Evolutionary conservation across 352 stramenopile genomes (phyloP), one percentile per base, ranked within the genome.

Genomic region (Elongisporangium prolatum): DNA sequence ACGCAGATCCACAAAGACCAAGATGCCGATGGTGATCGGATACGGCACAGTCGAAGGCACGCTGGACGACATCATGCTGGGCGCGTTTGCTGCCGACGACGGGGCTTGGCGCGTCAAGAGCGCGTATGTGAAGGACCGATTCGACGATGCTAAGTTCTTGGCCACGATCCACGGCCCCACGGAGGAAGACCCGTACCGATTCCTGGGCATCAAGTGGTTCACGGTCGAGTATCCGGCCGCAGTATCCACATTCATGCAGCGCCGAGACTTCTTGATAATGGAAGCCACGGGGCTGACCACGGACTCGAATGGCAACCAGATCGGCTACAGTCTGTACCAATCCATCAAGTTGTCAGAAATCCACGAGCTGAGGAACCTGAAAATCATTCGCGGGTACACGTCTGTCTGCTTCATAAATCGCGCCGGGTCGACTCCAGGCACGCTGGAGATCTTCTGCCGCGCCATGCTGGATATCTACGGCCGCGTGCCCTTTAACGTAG

Each of bases 321-420:
- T 77, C n/a, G 71, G 71, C 0, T 89, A 86, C 65, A 73, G 74
- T 22, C 37, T 88, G 4, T 69, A 80, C 64, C 77, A 87, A 56
- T 88, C 78, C 10, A 65, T 88, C 34, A 59, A 65, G 21, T 48
- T 84, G 8, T 64, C 58, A 1, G 62, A 57, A 0, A 54, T 74
- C 16, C 78, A 71, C 0, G 71, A 86, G 18, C 72, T 88, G 20
- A 47, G 54, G 1, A 64, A 83, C 10, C 57, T 83, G 25, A 65
- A 64, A 10, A 69, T 88, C 20, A 64, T 82, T 16, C 72, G 75
- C 48, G 74, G 68, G 2, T 57, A 64, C 2, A 60, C 83, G 44
- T 84, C 73, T 47, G 66, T 84, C 44, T 86, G 78, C 52, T 86
- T 76, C 37, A 65, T 84, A 17, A 40, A 40, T 63, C 72, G 44